Percentiles rank a stretch among this genome's conserved stretches.
These are phyloP conservation scores for Neophaeococcomyces aloes DNA, from an alignment of 2,329 filamentous ascomycete species.

Conservation along the genomic window DNA sequence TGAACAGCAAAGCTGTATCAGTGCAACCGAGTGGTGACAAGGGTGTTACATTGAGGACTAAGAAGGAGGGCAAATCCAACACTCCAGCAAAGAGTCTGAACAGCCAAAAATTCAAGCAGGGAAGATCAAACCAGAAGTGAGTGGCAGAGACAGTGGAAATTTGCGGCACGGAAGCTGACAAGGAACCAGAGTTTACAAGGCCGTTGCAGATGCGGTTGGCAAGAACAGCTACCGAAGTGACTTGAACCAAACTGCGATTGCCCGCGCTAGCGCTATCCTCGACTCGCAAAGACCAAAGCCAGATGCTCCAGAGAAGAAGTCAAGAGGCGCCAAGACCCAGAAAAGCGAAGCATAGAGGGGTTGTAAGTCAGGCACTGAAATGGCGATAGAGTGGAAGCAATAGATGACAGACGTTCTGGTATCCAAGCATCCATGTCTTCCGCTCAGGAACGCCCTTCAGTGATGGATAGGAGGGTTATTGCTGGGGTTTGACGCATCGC, in stretches of 20 bases:
- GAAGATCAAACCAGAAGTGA: constrained; percentile 71
- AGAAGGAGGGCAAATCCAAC: constrained; percentile 61
- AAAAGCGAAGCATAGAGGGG: constrained; percentile 47
- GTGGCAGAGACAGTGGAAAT: constrained; percentile 22
- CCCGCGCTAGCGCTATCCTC: constrained; percentile 78
- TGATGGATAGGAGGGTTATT: no score
- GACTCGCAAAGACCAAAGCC: constrained; percentile 69
- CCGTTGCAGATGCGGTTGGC: constrained; percentile 69
- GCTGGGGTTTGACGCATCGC: no score
- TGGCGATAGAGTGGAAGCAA: background rate
- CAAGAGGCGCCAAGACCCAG: constrained; percentile 66
- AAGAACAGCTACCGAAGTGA: constrained; percentile 78
- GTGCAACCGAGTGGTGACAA: constrained; percentile 62
- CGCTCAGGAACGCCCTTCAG: no score
- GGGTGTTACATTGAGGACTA: constrained; percentile 69
- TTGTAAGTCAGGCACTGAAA: no score
- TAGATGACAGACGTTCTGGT: no score
- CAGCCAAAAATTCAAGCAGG: constrained; percentile 58
- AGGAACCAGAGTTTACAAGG: constrained; percentile 66
- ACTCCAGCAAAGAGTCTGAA: constrained; percentile 59
- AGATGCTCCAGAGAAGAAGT: constrained; percentile 61
- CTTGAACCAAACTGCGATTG: constrained; percentile 65
- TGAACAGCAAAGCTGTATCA: constrained; percentile 89
- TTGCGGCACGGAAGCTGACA: background rate
- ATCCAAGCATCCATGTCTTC: no score